Evolutionary conservation across 2,329 filamentous ascomycete species (phyloP), one percentile per base, ranked within the genome.

Genomic region (Trichoderma sp.): DNA sequence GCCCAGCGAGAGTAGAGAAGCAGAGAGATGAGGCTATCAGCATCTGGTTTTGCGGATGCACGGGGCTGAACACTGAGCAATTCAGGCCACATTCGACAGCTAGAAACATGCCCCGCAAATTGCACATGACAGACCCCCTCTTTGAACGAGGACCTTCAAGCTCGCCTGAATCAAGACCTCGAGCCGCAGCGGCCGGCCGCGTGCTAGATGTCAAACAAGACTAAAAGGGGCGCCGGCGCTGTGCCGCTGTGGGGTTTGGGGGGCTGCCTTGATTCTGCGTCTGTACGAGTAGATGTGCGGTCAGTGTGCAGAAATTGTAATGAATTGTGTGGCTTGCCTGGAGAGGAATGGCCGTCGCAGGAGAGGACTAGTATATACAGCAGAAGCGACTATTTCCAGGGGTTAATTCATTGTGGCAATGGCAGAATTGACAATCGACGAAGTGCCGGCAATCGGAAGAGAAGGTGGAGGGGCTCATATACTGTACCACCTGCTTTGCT

Each of bases 241-340:
- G 35, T 53, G 40, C 62, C 55, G 62, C 27, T 57, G 62, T 47
- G 62, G 62, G 52, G 35, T 47, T 47, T n/a, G 21, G 27, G 27
- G 59, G 33, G 62, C 27, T 33, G 35, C n/a, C 35, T 66, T 19
- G 5, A 31, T 56, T 27, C 21, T 10, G 52, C 19, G 33, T 24
- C 37, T 57, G 37, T 31, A 7, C 52, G 27, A 47, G 29, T n/a
- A 52, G 24, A 7, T 60, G 56, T 43, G 52, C 52, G 19, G 24
- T 65, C 13, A 24, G 35, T 29, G 14, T 37, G 19, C n/a, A 4
- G n/a, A 33, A 11, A 37, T 58, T 58, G n/a, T 37, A 31, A 27
- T 58, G 19, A 19, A 31, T 10, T 31, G n/a, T 33, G 35, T 24
- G 4, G 33, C 13, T n/a, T 19, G 55, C 13, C 16, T n/a, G 40